Evolutionary conservation across 2,329 filamentous ascomycete species (phyloP).

Genomic region (Cladosporium halotolerans): DNA sequence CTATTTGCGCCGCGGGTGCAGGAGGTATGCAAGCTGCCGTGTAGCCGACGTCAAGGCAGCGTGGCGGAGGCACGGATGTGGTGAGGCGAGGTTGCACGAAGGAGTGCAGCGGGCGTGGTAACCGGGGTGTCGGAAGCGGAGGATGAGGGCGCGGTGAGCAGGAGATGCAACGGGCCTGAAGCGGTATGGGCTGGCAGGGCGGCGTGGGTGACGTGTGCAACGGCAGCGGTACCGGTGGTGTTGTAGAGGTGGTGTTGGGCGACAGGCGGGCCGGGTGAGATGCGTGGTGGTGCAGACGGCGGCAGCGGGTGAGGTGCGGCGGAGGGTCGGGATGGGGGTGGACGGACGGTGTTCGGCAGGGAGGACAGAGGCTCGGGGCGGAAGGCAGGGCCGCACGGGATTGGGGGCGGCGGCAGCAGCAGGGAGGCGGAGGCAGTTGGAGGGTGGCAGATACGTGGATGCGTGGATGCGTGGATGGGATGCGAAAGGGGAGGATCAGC

Average conservation of each 20-base stretch:
- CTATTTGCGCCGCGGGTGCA: slow-evolving; percentile 2
- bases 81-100: slow-evolving; percentile 1
- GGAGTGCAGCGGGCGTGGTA: background rate
- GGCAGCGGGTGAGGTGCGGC: background rate
- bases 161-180: slow-evolving; percentile 8
- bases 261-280: background rate
- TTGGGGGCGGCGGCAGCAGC: background rate
- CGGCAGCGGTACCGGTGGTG: background rate
- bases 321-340: background rate
- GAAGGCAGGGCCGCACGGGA: background rate
- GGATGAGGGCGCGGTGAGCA: background rate
- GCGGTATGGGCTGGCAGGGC: slow-evolving; percentile 9
- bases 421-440: background rate
- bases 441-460: background rate
- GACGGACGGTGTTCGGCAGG: background rate
- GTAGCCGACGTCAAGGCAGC: slow-evolving; percentile 6
- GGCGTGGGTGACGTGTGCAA: slow-evolving; percentile 1
- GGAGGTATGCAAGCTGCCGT: slow-evolving; percentile 3
- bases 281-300: background rate
- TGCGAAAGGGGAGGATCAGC: background rate
- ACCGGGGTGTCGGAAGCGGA: slow-evolving; percentile 3
- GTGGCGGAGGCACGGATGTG: background rate
- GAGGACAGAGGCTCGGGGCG: background rate
- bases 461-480: background rate
- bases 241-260: background rate